Conservation (phyloP, 495 filamentous ascomycete species). For the Neurospora tetrasperma region DNA sequence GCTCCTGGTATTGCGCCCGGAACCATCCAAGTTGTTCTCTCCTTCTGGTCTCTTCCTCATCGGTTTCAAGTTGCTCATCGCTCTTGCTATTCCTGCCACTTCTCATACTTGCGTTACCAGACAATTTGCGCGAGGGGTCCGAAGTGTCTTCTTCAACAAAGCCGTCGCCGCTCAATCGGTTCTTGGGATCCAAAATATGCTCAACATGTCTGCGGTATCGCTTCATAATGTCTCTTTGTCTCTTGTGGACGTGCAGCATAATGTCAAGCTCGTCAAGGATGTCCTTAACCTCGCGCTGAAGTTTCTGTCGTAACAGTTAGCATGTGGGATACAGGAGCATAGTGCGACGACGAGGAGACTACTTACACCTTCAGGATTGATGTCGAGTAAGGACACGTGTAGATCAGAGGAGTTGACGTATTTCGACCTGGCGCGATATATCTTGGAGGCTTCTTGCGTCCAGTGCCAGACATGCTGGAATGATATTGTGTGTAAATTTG, state of each 20-base stretch:
- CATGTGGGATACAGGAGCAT: not conserved
- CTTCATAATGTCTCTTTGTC: slow-evolving; percentile 47
- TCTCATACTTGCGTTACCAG: not conserved
- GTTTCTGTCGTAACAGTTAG: slow-evolving; percentile 12
- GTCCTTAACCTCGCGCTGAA: slow-evolving; percentile 58
- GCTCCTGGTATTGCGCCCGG: slow-evolving; percentile 17
- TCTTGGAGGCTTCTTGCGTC: slow-evolving; percentile 19
- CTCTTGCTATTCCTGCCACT: not conserved
- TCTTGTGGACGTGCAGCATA: slow-evolving; percentile 48
- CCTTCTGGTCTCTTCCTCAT: slow-evolving; percentile 4
- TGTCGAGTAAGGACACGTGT: slow-evolving; percentile 49
- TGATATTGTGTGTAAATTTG: slow-evolving; percentile 24
- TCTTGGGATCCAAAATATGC: slow-evolving; percentile 18
- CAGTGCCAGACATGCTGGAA: slow-evolving; percentile 28
- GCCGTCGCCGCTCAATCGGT: slow-evolving; percentile 7
- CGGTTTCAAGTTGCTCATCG: not conserved
- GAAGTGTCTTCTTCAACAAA: not conserved
- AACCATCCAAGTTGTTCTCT: slow-evolving; percentile 16
- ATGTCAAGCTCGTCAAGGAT: slow-evolving; percentile 67
- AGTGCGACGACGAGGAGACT: not conserved
- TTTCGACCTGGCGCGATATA: slow-evolving; percentile 20
- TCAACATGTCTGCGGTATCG: slow-evolving; percentile 48
- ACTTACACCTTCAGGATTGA: slow-evolving; percentile 47
- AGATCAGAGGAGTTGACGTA: slow-evolving; percentile 18
- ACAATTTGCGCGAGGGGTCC: not conserved